Conservation (phyloP, 352 stramenopile species). For the Pythium scleroteichum region DNA sequence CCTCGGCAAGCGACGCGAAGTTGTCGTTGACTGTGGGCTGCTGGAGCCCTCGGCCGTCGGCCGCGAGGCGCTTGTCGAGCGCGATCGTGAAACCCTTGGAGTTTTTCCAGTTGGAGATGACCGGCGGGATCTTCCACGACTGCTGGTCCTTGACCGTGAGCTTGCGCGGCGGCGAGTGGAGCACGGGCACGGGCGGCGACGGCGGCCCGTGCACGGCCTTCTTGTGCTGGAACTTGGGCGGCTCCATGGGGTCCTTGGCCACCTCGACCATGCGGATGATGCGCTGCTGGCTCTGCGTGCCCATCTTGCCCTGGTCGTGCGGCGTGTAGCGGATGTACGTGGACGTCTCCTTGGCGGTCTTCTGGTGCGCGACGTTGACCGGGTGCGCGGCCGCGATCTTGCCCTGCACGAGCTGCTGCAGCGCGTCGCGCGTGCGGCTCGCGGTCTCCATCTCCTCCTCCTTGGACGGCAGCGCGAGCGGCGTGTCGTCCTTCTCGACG, state of each 20-base stretch:
- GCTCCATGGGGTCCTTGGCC: conserved; percentile 99
- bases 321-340: conserved; percentile 87
- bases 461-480: conserved; percentile 39
- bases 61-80: conserved; percentile 98
- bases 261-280: conserved; percentile 99
- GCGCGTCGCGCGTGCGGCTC: conserved; percentile 76
- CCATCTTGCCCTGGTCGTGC: conserved; percentile 72
- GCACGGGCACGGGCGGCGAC: conserved; percentile 90
- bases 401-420: conserved; percentile 88
- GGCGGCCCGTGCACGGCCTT: conserved; percentile 93
- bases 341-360: conserved; percentile 83
- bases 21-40: conserved; percentile 98
- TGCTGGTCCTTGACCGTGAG: conserved; percentile 93
- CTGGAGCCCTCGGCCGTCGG: conserved; percentile 95
- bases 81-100: conserved; percentile 98
- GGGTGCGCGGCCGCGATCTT: conserved; percentile 90
- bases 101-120: conserved; percentile 99
- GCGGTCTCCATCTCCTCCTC: conserved; percentile 78
- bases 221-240: conserved; percentile 98
- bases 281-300: conserved; percentile 79
- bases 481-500: conserved; percentile 87
- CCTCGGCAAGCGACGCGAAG: conserved; percentile 97
- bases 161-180: conserved; percentile 93
- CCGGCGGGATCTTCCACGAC: conserved; percentile 99
- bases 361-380: conserved; percentile 84